Evolutionary conservation across 2,329 filamentous ascomycete species (phyloP).

Genomic region (Ophiostoma sp.): DNA sequence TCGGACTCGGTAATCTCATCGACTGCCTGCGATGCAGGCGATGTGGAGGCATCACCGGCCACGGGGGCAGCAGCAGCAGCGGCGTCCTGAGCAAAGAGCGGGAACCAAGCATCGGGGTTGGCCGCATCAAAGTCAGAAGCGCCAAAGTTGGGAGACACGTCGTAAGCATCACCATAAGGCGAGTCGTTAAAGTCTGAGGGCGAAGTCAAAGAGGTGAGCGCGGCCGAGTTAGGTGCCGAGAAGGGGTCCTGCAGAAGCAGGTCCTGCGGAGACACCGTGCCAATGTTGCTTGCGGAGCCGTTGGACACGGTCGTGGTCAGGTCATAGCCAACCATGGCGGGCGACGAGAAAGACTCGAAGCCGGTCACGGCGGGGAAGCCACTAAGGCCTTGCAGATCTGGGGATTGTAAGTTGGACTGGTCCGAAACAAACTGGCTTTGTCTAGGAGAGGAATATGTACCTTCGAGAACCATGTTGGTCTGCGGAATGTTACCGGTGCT

Average conservation of each 20-base stretch:
- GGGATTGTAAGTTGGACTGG: slow-evolving; percentile 34
- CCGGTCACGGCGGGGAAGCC: slow-evolving; percentile 49
- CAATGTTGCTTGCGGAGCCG: slow-evolving; percentile 51
- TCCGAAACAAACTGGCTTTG: slow-evolving; percentile 20
- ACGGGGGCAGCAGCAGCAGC: slow-evolving; percentile 12
- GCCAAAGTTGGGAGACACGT: slow-evolving; percentile 73
- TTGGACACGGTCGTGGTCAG: slow-evolving; percentile 40
- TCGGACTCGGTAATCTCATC: slow-evolving; percentile 46
- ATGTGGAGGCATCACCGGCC: slow-evolving; percentile 36
- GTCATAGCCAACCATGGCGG: slow-evolving; percentile 50
- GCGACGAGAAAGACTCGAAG: slow-evolving; percentile 52
- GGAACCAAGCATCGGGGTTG: slow-evolving; percentile 59
- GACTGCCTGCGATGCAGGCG: slow-evolving; percentile 44
- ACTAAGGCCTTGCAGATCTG: slow-evolving; percentile 52
- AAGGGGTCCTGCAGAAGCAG: slow-evolving; percentile 64
- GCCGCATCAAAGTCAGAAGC: slow-evolving; percentile 51
- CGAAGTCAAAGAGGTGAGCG: slow-evolving; percentile 79
- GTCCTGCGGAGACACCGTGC: slow-evolving; percentile 81
- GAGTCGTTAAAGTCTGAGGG: slow-evolving; percentile 75
- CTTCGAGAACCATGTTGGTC: slow-evolving; percentile 49
- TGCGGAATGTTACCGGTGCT: slow-evolving; percentile 35
- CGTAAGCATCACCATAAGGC: slow-evolving; percentile 66
- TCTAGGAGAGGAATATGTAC: slow-evolving; percentile 38
- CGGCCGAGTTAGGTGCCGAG: slow-evolving; percentile 75
- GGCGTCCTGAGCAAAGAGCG: slow-evolving; percentile 61